Conservation (phyloP, 371 early-diverging fungal species). For the Modicella reniformis region DNA sequence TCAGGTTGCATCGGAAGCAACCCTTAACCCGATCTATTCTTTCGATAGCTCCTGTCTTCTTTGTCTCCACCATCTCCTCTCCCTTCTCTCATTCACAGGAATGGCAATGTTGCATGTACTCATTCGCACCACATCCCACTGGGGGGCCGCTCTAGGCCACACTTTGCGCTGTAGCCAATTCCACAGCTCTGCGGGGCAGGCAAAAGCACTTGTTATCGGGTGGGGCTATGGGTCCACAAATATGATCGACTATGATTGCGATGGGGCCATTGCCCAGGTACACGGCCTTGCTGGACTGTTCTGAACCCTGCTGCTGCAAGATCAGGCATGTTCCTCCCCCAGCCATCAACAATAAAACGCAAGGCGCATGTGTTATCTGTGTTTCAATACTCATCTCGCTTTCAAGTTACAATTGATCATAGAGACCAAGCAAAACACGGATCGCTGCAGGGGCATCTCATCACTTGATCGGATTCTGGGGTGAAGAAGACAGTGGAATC, state of each 20-base stretch:
- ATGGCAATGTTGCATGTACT: not conserved
- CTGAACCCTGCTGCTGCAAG: not conserved
- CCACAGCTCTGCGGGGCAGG: slow-evolving; percentile 27
- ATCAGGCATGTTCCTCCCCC: not conserved
- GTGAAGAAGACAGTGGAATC: slow-evolving; percentile 31
- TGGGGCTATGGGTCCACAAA: slow-evolving; percentile 42
- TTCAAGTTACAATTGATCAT: not conserved
- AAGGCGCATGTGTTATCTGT: not conserved
- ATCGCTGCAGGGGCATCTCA: slow-evolving; percentile 51
- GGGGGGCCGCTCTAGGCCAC: not conserved
- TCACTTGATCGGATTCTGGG: slow-evolving; percentile 39
- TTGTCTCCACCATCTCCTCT: too few relatives aligned
- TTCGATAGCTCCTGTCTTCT: too few relatives aligned
- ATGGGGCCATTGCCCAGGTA: slow-evolving; percentile 32
- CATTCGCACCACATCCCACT: not conserved
- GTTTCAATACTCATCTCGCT: not conserved
- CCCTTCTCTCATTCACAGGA: not conserved
- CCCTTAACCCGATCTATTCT: too few relatives aligned
- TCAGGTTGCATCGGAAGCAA: too few relatives aligned
- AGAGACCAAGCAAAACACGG: slow-evolving; percentile 38
- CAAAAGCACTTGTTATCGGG: slow-evolving; percentile 32
- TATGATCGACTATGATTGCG: slow-evolving; percentile 27
- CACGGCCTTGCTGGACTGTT: too few relatives aligned
- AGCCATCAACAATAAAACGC: too few relatives aligned
- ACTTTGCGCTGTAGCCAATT: slow-evolving; percentile 15